Evolutionary conservation across 345 rosid species (phyloP).

Genomic region (Bruguiera parviflora): DNA sequence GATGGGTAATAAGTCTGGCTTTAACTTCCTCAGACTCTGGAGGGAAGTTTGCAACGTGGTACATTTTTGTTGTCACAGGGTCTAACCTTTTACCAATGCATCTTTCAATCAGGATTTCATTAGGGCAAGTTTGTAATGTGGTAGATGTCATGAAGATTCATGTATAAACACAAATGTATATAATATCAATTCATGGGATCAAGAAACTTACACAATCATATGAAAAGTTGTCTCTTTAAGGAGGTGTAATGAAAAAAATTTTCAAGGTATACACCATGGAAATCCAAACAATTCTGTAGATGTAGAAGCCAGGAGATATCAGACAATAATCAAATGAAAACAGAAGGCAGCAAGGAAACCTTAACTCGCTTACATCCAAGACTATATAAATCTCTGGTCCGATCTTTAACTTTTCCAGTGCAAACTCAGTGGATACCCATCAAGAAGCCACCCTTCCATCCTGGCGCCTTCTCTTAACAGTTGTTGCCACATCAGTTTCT

Average conservation of each 20-base stretch:
- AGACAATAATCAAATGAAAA: conserved; percentile 5
- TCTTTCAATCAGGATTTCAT: conserved; percentile 44
- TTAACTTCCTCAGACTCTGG: conserved; percentile 68
- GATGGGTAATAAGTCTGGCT: conserved; percentile 69
- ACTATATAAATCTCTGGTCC: conserved; percentile 70
- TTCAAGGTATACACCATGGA: background rate
- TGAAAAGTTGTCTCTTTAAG: background rate
- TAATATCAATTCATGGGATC: too few species aligned
- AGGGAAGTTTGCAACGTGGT: conserved; percentile 62
- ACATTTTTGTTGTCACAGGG: conserved; percentile 70
- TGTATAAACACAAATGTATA: too few species aligned
- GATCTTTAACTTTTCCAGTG: conserved; percentile 62
- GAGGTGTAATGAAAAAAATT: background rate
- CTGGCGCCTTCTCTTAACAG: conserved; percentile 63
- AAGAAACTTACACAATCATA: too few species aligned
- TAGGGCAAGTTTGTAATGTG: too few species aligned
- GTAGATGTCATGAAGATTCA: too few species aligned
- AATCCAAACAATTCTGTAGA: background rate
- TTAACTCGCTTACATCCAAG: conserved; percentile 53
- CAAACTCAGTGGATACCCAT: conserved; percentile 77
- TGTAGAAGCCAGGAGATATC: background rate
- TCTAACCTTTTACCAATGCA: conserved; percentile 82
- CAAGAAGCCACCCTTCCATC: conserved; percentile 85
- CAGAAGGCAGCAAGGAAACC: background rate
- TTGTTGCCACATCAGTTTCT: background rate